These are phyloP conservation scores for Pleoardoris graminearum DNA, from an alignment of 2,329 filamentous ascomycete genomes.

Conservation along the genomic window DNA sequence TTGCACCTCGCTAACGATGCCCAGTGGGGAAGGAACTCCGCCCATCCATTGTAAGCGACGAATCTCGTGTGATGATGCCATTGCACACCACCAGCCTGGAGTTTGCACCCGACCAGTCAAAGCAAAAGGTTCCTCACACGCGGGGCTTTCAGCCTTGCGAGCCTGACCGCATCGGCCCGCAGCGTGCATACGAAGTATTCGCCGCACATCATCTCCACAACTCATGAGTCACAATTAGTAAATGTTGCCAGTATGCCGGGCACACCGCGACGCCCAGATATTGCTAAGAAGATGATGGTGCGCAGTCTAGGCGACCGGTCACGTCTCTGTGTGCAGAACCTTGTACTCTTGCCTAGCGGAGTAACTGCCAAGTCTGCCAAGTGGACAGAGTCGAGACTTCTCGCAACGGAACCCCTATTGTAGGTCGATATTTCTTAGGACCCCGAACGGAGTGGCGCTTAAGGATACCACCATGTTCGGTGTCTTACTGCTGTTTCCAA, in stretches of 20 bases:
- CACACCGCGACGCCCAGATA: not conserved
- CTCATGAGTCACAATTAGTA: not conserved
- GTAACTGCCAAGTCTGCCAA: not conserved
- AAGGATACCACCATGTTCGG: not conserved
- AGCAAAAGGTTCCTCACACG: slow-evolving; percentile 4
- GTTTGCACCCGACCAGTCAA: slow-evolving; percentile 1
- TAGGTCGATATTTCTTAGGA: not conserved
- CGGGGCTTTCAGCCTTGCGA: slow-evolving; percentile 1
- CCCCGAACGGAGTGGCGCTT: not conserved
- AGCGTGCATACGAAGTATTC: not conserved
- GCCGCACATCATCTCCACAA: not conserved
- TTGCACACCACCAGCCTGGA: slow-evolving; percentile 3
- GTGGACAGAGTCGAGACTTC: not conserved
- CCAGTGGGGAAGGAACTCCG: slow-evolving; percentile 6
- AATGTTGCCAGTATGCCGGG: not conserved
- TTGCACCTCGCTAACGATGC: slow-evolving; percentile 3
- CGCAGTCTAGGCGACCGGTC: not conserved
- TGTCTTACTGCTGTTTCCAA: not conserved
- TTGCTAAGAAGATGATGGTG: not conserved
- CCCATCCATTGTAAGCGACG: not conserved
- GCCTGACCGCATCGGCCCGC: slow-evolving; percentile 4
- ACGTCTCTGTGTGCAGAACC: not conserved
- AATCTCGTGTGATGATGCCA: not conserved
- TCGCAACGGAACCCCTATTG: not conserved
- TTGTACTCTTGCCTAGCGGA: not conserved